phyloP scores from a whole-genome alignment of 345 rosid genomes.

The Brassica incana region DNA sequence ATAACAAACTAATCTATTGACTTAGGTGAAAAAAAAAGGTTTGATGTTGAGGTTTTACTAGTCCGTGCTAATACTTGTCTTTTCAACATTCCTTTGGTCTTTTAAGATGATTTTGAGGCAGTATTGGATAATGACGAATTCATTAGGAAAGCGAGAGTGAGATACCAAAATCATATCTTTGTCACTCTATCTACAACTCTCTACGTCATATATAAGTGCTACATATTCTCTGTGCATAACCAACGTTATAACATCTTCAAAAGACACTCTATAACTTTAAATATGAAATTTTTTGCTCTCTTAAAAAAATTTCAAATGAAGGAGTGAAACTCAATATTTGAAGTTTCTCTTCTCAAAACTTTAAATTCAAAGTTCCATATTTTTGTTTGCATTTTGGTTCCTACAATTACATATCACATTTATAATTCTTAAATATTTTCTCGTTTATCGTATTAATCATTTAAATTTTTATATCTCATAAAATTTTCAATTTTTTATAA shows the following conservation, averaged over 20 bases:
- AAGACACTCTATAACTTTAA: no score
- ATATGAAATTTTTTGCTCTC: no score
- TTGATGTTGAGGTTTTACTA: constrained; percentile 12
- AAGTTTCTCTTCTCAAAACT: no score
- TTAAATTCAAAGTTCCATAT: no score
- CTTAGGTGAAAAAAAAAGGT: constrained; percentile 12
- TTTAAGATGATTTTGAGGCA: neutral
- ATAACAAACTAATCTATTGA: neutral
- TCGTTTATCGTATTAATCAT: no score
- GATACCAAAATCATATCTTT: neutral
- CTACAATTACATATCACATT: no score
- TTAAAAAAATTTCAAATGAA: no score
- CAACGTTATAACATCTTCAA: neutral
- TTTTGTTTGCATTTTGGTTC: no score
- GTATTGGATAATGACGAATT: constrained; percentile 34
- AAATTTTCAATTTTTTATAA: no score
- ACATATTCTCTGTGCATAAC: neutral
- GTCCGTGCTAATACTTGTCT: constrained; percentile 4
- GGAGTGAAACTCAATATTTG: no score
- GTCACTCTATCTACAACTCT: neutral
- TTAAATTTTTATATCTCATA: no score
- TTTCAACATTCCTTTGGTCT: constrained; percentile 27
- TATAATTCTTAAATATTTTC: no score
- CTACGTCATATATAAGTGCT: constrained; percentile 5
- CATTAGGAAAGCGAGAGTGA: constrained; percentile 15